phyloP scores from a whole-genome alignment of 2,329 filamentous ascomycete species.

The Curvularia hawaiiensis region DNA sequence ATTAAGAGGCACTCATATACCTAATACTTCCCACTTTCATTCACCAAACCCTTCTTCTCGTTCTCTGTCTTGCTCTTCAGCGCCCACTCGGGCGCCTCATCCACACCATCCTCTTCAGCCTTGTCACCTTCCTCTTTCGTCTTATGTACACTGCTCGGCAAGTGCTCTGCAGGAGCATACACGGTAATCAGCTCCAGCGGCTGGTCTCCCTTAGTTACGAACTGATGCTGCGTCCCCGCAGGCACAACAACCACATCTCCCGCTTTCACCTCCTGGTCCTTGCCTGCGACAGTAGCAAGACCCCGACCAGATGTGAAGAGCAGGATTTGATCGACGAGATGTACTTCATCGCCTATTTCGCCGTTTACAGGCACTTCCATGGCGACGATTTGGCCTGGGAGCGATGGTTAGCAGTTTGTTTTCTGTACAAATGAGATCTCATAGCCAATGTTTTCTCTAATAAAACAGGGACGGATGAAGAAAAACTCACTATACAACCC shows the following conservation, averaged over 20 bases:
- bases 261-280: slow-evolving; percentile 61
- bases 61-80: slow-evolving; percentile 63
- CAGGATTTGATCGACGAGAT: slow-evolving; percentile 68
- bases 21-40: slow-evolving; percentile 44
- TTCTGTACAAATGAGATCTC: background rate
- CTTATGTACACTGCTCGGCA: slow-evolving; percentile 63
- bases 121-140: slow-evolving; percentile 68
- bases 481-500: slow-evolving; percentile 56
- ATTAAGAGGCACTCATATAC: background rate
- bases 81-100: slow-evolving; percentile 66
- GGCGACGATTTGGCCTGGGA: slow-evolving; percentile 60
- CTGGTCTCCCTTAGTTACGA: slow-evolving; percentile 64
- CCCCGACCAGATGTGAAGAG: slow-evolving; percentile 67
- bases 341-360: slow-evolving; percentile 70
- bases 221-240: slow-evolving; percentile 69
- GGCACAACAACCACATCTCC: slow-evolving; percentile 66
- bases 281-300: slow-evolving; percentile 63
- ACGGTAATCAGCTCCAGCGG: slow-evolving; percentile 67
- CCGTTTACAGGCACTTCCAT: slow-evolving; percentile 69
- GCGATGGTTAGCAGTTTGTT: background rate
- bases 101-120: slow-evolving; percentile 65
- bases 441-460: background rate
- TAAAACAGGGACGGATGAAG: background rate
- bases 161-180: slow-evolving; percentile 67
- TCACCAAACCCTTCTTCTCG: slow-evolving; percentile 61